Base-by-base conservation (phyloP, 2,329 filamentous ascomycete genomes). In the Diatrype stigma region DNA sequence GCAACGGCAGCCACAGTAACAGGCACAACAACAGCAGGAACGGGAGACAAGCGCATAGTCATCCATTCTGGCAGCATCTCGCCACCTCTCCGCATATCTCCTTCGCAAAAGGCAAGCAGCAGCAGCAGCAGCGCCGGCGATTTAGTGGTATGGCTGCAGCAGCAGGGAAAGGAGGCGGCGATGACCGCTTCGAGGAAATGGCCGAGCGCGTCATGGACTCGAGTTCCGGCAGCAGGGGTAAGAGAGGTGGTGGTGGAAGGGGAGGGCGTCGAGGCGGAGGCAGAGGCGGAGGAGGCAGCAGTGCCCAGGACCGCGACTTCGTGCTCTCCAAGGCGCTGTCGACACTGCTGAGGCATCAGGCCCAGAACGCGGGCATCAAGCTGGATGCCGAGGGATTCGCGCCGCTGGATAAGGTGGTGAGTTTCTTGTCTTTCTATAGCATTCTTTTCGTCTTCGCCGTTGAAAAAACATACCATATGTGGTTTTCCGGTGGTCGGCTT, bases 361-460 rank as follows among this genome's bases (percentile, higher is more conserved):
- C 80, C 8, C 68, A 69, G 47, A 77, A 75, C 37, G 82, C 78
- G 19, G 81, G 82, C 3, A 73, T 86, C 45, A 59, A 66, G 59
- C 73, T 86, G 7, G 82, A 86, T 60, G 67, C 60, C 1, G 81
- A 83, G 61, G 84, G 84, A 0, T 86, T 73, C 63, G 83, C 81
- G 40, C 70, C 73, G 42, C 65, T 86, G 51, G 77, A 82, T 56
- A 67, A 71, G 51, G 83, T 86, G 64, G 81, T 84, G 63, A 76
- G 81, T 77, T 46, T 48, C 47, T 35, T 10, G 40, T 34, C 35
- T 52, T 44, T 47, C 22, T 38, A n/a, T n/a, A n/a, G n/a, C n/a
- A n/a, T n/a, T n/a, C n/a, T n/a, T n/a, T n/a, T n/a, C n/a, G n/a
- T n/a, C n/a, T n/a, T n/a, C n/a, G n/a, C n/a, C n/a, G n/a, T n/a